Conservation (phyloP, 805 yeast genomes). For the Starmerella vitae region DNA sequence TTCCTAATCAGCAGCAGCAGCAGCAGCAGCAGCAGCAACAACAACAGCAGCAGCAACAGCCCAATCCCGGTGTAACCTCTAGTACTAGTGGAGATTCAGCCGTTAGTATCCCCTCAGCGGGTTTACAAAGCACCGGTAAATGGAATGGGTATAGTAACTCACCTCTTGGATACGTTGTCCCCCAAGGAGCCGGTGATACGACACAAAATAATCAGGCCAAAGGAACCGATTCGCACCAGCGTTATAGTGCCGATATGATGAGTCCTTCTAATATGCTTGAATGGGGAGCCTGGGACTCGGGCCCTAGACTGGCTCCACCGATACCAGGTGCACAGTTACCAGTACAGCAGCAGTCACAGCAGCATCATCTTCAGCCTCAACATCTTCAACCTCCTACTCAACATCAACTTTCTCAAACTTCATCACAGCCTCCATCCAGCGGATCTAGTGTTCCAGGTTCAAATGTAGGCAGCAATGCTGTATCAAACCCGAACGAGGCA, state of each 20-base stretch:
- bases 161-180: conserved; percentile 14
- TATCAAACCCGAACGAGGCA: not conserved
- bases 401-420: not conserved
- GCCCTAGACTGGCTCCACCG: not conserved
- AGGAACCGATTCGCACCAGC: no score
- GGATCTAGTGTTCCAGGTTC: not conserved
- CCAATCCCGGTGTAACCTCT: no score
- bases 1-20: no score
- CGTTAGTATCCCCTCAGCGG: no score
- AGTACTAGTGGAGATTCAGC: no score
- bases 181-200: conserved; percentile 43
- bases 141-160: conserved; percentile 15
- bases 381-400: no score
- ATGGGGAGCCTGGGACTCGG: conserved; percentile 32
- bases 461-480: not conserved
- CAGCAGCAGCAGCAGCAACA: no score
- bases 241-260: conserved; percentile 60
- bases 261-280: conserved; percentile 69
- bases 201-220: conserved; percentile 49
- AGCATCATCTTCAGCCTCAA: no score
- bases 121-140: conserved; percentile 1
- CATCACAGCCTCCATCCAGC: not conserved
- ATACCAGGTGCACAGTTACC: no score
- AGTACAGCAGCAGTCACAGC: no score
- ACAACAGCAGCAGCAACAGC: not conserved